Evolutionary conservation across 129 eudicot genomes (phyloP), one percentile per base, ranked within the genome.

Genomic region (Flaveria linearis): DNA sequence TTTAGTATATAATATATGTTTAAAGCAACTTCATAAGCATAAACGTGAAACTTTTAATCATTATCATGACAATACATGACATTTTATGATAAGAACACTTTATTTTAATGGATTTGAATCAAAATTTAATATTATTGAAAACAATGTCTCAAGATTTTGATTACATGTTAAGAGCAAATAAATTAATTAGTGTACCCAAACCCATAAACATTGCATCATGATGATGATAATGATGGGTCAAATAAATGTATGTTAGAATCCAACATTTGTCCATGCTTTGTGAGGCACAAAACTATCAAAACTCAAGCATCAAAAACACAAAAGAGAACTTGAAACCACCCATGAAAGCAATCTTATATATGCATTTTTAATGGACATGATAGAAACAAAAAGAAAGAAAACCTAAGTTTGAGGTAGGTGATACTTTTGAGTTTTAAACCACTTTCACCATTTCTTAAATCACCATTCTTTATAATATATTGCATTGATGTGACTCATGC

Each of bases 371-470:
- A 65, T 30, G 69, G 72, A 46, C 83, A 79, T 20, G 78, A 79
- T 79, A 79, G 78, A 79, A 79, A 79, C 78, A 72, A 79, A 63
- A 79, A 71, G 82, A 43, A 79, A 71, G 15, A 62, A 72, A 49
- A 61, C 78, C 60, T 67, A 50, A 62, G 68, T 53, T 72, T 15
- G 10, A 55, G 57, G 68, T 39, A 39, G 83, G 78, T 72, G 60
- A 42, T 79, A 50, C 78, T 73, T 79, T 79, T 63, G 26, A 72
- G 61, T 41, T 79, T 79, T 79, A 72, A 63, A 63, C 25, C 25
- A 62, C 49, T 71, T 20, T 61, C 73, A 63, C 49, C 41, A 28
- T 18, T 49, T 70, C 71, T 79, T 30, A 30, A 30, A 30, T 30
- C 36, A 30, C 36, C 36, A 30, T 30, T 30, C 20, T 36, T 36